phyloP scores from a whole-genome alignment of 2,329 filamentous ascomycete species.

The Xylaria polymorpha region DNA sequence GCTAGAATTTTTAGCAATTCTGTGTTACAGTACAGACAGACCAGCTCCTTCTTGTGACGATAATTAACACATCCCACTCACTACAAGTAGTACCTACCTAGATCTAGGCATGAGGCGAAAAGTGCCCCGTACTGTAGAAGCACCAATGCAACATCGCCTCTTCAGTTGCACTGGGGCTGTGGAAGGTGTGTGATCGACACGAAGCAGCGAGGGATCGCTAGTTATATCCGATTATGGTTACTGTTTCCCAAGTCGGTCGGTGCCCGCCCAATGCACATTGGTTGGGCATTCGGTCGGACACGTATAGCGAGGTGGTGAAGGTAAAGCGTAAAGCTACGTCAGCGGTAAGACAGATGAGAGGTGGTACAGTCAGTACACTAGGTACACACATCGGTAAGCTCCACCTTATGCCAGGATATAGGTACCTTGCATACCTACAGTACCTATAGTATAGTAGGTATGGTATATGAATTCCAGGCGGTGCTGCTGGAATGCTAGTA shows the following conservation, averaged over 20 bases:
- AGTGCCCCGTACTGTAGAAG: neutral
- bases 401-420: neutral
- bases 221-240: neutral
- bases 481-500: too few species aligned
- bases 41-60: neutral
- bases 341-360: conserved; percentile 4
- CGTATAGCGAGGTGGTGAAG: neutral
- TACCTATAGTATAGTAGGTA: neutral
- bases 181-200: neutral
- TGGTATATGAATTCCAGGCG: neutral
- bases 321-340: conserved; percentile 1
- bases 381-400: too few species aligned
- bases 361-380: too few species aligned
- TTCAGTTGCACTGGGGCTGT: neutral
- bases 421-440: conserved; percentile 2
- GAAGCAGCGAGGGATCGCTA: conserved; percentile 9
- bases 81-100: neutral
- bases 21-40: neutral
- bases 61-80: neutral
- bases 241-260: neutral
- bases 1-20: neutral
- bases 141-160: neutral
- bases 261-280: neutral
- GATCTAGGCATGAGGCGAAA: neutral
- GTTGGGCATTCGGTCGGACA: conserved; percentile 1